phyloP scores from a whole-genome alignment of 2,329 filamentous ascomycete species.

The Trichoderma gracile region DNA sequence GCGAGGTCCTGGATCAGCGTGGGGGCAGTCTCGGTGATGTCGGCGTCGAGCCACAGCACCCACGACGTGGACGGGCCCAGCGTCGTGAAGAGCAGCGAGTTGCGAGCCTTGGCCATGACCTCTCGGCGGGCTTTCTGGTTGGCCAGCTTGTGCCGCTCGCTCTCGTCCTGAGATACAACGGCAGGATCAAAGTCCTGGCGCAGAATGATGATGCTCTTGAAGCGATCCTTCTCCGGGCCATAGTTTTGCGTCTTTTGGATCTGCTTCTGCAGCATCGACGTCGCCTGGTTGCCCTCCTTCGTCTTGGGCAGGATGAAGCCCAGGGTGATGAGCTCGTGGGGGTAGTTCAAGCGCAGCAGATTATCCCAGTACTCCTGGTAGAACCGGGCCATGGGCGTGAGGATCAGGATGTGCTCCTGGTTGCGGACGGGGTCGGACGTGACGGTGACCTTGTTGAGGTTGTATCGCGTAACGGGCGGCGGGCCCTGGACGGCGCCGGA shows the following conservation, averaged over 20 bases:
- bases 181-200: slow-evolving; percentile 92
- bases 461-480: slow-evolving; percentile 87
- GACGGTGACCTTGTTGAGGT: slow-evolving; percentile 92
- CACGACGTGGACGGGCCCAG: slow-evolving; percentile 87
- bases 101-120: slow-evolving; percentile 90
- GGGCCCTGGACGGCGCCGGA: slow-evolving; percentile 47
- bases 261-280: slow-evolving; percentile 76
- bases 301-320: slow-evolving; percentile 96
- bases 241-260: slow-evolving; percentile 79
- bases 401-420: slow-evolving; percentile 81
- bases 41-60: slow-evolving; percentile 94
- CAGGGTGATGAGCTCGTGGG: slow-evolving; percentile 90
- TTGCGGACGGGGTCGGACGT: slow-evolving; percentile 74
- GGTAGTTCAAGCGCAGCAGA: slow-evolving; percentile 77
- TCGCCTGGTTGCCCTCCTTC: slow-evolving; percentile 86
- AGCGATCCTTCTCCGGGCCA: slow-evolving; percentile 76
- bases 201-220: slow-evolving; percentile 90
- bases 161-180: slow-evolving; percentile 76
- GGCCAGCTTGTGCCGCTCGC: slow-evolving; percentile 85
- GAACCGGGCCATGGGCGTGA: slow-evolving; percentile 91
- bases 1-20: slow-evolving; percentile 90
- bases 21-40: slow-evolving; percentile 85
- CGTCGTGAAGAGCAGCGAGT: slow-evolving; percentile 93
- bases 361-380: slow-evolving; percentile 97
- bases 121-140: slow-evolving; percentile 85